Percentiles rank a stretch among this genome's conserved stretches.
Conservation (phyloP, 73 alveolate genomes). For the Paramecium octaurelia region DNA sequence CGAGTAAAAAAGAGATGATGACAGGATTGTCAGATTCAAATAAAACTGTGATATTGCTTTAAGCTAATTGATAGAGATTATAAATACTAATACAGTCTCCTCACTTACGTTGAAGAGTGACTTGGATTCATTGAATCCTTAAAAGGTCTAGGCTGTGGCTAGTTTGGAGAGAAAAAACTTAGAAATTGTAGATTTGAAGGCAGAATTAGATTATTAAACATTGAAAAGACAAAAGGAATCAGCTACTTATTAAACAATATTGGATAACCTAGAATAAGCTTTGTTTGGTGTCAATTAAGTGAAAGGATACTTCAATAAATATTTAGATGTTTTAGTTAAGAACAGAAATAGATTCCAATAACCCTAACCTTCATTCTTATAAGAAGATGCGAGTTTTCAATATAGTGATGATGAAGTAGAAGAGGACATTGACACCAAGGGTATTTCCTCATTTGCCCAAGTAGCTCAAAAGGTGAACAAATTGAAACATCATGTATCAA, state of each 20-base stretch:
- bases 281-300: slow-evolving; percentile 41
- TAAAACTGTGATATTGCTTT: slow-evolving; percentile 42
- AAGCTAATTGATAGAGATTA: slow-evolving; percentile 1
- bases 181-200: slow-evolving; percentile 26
- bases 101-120: slow-evolving; percentile 30
- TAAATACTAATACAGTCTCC: neutral
- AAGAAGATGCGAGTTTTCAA: neutral
- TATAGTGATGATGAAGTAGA: neutral
- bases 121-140: slow-evolving; percentile 26
- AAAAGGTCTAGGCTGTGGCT: slow-evolving; percentile 33
- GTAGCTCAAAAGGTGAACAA: slow-evolving; percentile 43
- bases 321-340: slow-evolving; percentile 32
- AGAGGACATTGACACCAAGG: neutral
- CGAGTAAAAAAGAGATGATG: slow-evolving; percentile 46
- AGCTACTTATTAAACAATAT: neutral
- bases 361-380: slow-evolving; percentile 38
- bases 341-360: slow-evolving; percentile 19
- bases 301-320: slow-evolving; percentile 28
- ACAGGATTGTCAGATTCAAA: slow-evolving; percentile 20
- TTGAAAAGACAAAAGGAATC: slow-evolving; percentile 15
- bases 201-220: slow-evolving; percentile 29
- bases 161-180: slow-evolving; percentile 8
- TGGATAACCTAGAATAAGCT: slow-evolving; percentile 44
- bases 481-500: slow-evolving; percentile 27
- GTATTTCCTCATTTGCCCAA: neutral